phyloP scores from a whole-genome alignment of 495 filamentous ascomycete genomes.

The Hyaloscypha bicolor region DNA sequence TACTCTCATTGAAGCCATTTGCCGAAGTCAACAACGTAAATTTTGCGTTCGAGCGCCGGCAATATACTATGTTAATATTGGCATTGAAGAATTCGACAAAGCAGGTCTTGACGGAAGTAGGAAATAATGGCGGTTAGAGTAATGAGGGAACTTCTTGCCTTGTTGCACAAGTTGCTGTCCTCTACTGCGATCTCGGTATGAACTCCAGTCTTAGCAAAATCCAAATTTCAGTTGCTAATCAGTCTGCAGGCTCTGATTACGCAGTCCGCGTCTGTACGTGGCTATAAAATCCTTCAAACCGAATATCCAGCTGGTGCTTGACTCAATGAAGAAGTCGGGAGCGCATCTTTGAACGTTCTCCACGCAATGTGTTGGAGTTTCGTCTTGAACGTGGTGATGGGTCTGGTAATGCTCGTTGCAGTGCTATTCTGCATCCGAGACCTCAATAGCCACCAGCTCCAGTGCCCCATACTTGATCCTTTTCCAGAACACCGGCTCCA shows the following conservation, averaged over 20 bases:
- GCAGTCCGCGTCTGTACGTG: slow-evolving; percentile 19
- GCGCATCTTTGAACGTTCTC: slow-evolving; percentile 46
- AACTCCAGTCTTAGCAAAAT: too few species aligned
- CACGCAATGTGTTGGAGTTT: slow-evolving; percentile 43
- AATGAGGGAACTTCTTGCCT: slow-evolving; percentile 39
- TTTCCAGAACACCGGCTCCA: slow-evolving; percentile 46
- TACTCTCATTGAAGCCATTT: slow-evolving; percentile 39
- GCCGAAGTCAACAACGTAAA: slow-evolving; percentile 34
- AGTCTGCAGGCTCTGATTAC: slow-evolving; percentile 1
- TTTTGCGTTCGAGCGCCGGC: slow-evolving; percentile 37
- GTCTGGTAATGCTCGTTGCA: slow-evolving; percentile 42
- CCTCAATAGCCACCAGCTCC: slow-evolving; percentile 39
- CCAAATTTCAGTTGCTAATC: too few species aligned
- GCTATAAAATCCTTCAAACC: not conserved
- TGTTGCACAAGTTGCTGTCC: slow-evolving; percentile 41
- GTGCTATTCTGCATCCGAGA: slow-evolving; percentile 46
- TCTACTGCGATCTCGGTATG: slow-evolving; percentile 41
- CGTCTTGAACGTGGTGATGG: slow-evolving; percentile 44
- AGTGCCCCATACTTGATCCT: slow-evolving; percentile 55
- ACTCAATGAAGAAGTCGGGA: slow-evolving; percentile 45
- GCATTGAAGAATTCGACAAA: slow-evolving; percentile 36
- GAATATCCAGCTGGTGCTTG: not conserved
- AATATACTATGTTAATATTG: slow-evolving; percentile 44
- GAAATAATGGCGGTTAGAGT: slow-evolving; percentile 40
- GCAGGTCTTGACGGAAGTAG: slow-evolving; percentile 39